phyloP scores from a whole-genome alignment of 1,284 basidiomycete species.

The Exobasidium rhododendri region DNA sequence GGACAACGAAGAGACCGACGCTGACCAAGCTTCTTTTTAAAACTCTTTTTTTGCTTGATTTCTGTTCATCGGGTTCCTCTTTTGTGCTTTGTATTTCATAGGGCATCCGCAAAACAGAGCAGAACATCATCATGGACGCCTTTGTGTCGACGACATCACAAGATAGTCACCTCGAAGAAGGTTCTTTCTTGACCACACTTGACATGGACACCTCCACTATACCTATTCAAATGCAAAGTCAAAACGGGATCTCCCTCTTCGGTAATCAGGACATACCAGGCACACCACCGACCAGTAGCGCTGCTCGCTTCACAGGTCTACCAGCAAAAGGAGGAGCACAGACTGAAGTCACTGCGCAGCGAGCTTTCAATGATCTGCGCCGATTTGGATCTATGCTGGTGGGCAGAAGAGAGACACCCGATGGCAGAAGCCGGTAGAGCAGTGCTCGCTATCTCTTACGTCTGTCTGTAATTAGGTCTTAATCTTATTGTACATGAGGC shows the following conservation, averaged over 20 bases:
- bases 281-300: background rate
- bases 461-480: background rate
- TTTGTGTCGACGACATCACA: conserved; percentile 88
- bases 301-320: background rate
- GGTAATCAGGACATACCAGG: background rate
- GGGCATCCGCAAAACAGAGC: conserved; percentile 77
- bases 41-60: no score
- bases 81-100: conserved; percentile 19
- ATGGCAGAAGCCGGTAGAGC: background rate
- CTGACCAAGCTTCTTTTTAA: no score
- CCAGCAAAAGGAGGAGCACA: background rate
- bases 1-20: no score
- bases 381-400: conserved; percentile 11
- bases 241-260: no score
- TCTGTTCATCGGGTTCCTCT: no score
- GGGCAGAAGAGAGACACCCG: conserved; percentile 6
- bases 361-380: conserved; percentile 10
- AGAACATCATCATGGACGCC: conserved; percentile 82
- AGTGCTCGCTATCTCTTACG: background rate
- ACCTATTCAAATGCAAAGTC: background rate
- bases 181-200: conserved; percentile 65
- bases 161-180: conserved; percentile 75
- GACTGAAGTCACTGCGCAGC: background rate
- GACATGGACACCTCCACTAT: conserved; percentile 3
- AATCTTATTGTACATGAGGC: no score